These are phyloP conservation scores for Candida coquimbonensis DNA, from an alignment of 805 yeast species.

Conservation along the genomic window DNA sequence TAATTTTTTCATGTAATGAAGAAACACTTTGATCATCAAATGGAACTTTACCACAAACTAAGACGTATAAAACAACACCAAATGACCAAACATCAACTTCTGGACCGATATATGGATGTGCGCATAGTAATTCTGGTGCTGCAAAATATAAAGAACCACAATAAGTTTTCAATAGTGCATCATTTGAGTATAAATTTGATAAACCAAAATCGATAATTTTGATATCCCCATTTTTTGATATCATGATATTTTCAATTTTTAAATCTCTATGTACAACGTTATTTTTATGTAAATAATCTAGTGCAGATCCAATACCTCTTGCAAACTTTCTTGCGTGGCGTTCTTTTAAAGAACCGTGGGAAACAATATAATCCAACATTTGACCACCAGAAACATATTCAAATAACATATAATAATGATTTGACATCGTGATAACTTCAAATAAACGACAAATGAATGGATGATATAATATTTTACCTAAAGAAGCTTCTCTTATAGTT, in stretches of 20 bases:
- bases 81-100: conserved; percentile 98
- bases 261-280: conserved; percentile 95
- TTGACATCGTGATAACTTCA: conserved; percentile 94
- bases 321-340: conserved; percentile 92
- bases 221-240: conserved; percentile 87
- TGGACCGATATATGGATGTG: conserved; percentile 90
- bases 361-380: conserved; percentile 91
- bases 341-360: conserved; percentile 92
- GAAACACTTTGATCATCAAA: conserved; percentile 93
- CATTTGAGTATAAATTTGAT: conserved; percentile 74
- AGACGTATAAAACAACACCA: conserved; percentile 91
- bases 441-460: conserved; percentile 87
- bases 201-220: conserved; percentile 95
- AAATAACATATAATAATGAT: conserved; percentile 93
- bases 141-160: conserved; percentile 98
- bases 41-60: conserved; percentile 97
- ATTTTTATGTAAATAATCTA: conserved; percentile 89
- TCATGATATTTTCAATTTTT: conserved; percentile 94
- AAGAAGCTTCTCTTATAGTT: conserved; percentile 90
- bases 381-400: conserved; percentile 98
- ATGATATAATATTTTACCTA: conserved; percentile 84
- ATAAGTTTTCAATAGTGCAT: conserved; percentile 74
- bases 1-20: conserved; percentile 88
- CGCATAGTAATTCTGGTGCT: conserved; percentile 92
- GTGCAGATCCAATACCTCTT: conserved; percentile 87